phyloP scores from a whole-genome alignment of 2,329 filamentous ascomycete species.

The Cercospora sojina region DNA sequence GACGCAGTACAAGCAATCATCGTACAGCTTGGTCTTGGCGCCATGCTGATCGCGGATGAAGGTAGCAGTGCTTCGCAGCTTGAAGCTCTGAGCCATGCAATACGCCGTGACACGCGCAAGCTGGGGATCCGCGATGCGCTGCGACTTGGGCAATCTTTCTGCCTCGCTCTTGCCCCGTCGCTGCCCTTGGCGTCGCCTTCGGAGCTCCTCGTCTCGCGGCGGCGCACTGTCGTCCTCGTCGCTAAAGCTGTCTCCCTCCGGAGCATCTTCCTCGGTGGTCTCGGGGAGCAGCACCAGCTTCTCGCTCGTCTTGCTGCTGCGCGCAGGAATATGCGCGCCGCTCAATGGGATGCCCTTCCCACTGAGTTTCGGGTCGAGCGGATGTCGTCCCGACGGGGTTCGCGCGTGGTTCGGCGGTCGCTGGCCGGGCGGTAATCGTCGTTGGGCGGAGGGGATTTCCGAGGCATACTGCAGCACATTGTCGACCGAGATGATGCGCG shows the following conservation, averaged over 20 bases:
- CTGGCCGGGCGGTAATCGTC: constrained; percentile 65
- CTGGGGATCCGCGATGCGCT: constrained; percentile 71
- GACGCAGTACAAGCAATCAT: constrained; percentile 93
- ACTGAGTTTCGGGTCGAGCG: constrained; percentile 55
- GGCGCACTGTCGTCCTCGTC: constrained; percentile 59
- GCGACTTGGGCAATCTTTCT: constrained; percentile 83
- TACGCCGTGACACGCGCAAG: constrained; percentile 90
- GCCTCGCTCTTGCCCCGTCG: constrained; percentile 79
- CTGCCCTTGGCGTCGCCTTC: constrained; percentile 62
- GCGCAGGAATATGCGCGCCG: constrained; percentile 65
- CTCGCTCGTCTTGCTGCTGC: constrained; percentile 91
- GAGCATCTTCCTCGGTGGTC: constrained; percentile 56
- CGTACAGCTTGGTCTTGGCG: constrained; percentile 92
- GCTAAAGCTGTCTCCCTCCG: constrained; percentile 48
- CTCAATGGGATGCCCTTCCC: constrained; percentile 48
- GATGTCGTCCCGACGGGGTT: constrained; percentile 53
- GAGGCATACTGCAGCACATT: constrained; percentile 92
- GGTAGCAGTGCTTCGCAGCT: constrained; percentile 80
- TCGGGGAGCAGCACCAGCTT: constrained; percentile 95
- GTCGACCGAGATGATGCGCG: constrained; percentile 84
- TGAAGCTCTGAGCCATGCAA: constrained; percentile 92
- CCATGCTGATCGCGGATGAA: constrained; percentile 86
- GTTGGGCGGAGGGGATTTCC: constrained; percentile 92
- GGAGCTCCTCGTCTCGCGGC: constrained; percentile 66
- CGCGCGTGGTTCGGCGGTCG: constrained; percentile 49